Conservation (phyloP, 225 moss, liverwort and hornwort genomes). For the Antitrichia curtipendula region DNA sequence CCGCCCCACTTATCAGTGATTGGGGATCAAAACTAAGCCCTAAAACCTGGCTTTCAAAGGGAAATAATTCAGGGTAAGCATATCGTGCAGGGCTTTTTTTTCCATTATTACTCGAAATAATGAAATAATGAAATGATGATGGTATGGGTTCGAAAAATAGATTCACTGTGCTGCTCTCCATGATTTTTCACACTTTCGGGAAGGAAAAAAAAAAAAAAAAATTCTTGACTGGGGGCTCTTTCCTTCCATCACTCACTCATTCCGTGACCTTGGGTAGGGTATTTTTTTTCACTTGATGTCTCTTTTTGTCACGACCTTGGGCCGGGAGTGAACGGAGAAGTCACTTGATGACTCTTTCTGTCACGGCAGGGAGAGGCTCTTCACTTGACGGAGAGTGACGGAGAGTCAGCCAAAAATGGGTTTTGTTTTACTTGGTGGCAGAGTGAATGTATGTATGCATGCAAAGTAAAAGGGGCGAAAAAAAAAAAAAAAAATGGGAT, state of each 20-base stretch:
- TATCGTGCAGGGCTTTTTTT: background rate
- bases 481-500: background rate
- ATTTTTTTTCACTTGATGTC: background rate
- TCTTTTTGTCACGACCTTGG: background rate
- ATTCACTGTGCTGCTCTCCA: background rate
- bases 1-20: background rate
- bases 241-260: too few species aligned
- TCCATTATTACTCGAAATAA: background rate
- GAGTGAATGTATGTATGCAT: background rate
- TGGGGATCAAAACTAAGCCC: background rate
- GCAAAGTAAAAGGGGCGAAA: too few species aligned
- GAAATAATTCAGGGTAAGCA: slow-evolving; percentile 10
- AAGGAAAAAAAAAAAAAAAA: too few species aligned
- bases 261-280: too few species aligned
- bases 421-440: background rate
- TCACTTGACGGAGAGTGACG: background rate
- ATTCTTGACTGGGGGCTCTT: too few species aligned
- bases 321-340: background rate
- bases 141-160: background rate
- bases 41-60: background rate
- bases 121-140: background rate
- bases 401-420: background rate
- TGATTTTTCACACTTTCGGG: background rate
- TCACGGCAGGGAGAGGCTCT: too few species aligned
- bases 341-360: background rate